Evolutionary conservation across 2,329 filamentous ascomycete species (phyloP).

Genomic region (Pleomassaria siparia): DNA sequence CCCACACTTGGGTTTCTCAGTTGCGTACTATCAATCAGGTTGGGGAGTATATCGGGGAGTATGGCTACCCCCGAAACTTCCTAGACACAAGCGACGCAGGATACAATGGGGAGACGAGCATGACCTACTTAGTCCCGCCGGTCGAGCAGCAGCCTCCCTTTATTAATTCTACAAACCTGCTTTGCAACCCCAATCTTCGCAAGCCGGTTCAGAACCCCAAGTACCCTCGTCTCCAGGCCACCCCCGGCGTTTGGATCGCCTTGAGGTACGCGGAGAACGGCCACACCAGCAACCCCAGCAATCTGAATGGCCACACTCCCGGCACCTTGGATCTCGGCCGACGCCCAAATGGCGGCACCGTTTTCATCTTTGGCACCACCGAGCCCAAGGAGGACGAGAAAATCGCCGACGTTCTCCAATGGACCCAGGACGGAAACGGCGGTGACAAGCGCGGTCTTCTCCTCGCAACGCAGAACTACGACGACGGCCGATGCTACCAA

Average conservation of each 20-base stretch:
- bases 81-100: constrained; percentile 57
- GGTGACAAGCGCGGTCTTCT: constrained; percentile 78
- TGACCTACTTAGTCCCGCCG: constrained; percentile 57
- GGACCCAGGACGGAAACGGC: constrained; percentile 78
- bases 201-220: constrained; percentile 54
- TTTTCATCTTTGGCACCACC: constrained; percentile 54
- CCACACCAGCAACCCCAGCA: constrained; percentile 47
- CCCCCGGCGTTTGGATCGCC: constrained; percentile 50
- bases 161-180: constrained; percentile 55
- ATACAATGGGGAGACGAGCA: constrained; percentile 65
- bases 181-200: constrained; percentile 67
- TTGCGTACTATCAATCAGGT: constrained; percentile 70
- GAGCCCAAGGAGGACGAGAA: constrained; percentile 56
- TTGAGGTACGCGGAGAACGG: constrained; percentile 56
- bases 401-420: constrained; percentile 68
- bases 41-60: constrained; percentile 69
- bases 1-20: constrained; percentile 82
- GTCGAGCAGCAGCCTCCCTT: constrained; percentile 45
- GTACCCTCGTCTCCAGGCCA: constrained; percentile 64
- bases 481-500: constrained; percentile 90
- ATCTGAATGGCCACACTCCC: constrained; percentile 16
- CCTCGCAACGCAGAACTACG: constrained; percentile 76
- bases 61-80: constrained; percentile 76
- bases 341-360: constrained; percentile 47
- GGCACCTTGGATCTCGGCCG: constrained; percentile 39